These are phyloP conservation scores for Erysimum pusillum DNA, from an alignment of 441 rosid genomes.

Conservation along the genomic window DNA sequence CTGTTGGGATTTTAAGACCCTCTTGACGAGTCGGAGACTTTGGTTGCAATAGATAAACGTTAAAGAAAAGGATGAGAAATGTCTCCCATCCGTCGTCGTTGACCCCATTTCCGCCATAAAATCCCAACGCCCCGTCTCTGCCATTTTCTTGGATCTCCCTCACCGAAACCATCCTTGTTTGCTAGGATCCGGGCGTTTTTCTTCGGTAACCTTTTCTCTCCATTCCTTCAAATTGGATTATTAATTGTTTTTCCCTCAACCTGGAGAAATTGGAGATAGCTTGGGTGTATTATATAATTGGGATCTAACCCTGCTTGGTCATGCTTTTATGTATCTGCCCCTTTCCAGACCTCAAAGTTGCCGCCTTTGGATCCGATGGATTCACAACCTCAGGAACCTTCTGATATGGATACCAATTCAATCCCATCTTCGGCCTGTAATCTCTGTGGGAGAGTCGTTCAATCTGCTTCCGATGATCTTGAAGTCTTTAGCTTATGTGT, in stretches of 20 bases:
- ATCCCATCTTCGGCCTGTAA: constrained; percentile 59
- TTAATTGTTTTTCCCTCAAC: too few species aligned
- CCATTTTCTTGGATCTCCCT: constrained; percentile 27
- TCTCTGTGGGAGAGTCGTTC: constrained; percentile 64
- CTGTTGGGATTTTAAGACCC: constrained; percentile 1
- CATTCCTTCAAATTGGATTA: not conserved
- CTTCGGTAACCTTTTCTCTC: constrained; percentile 2
- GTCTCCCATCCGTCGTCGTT: constrained; percentile 28
- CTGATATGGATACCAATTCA: constrained; percentile 42
- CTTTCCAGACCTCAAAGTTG: constrained; percentile 32
- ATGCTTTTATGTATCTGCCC: constrained; percentile 26
- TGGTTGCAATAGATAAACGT: not conserved
- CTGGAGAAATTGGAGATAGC: constrained; percentile 19
- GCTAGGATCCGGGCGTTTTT: constrained; percentile 21
- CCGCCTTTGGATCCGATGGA: constrained; percentile 58
- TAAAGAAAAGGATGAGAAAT: not conserved
- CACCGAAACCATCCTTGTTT: constrained; percentile 2
- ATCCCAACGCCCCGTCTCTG: constrained; percentile 1
- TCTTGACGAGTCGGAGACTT: constrained; percentile 16
- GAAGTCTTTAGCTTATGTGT: constrained; percentile 69
- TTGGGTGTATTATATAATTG: not conserved
- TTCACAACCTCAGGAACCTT: constrained; percentile 36
- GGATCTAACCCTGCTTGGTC: constrained; percentile 16
- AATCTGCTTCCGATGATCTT: constrained; percentile 55
- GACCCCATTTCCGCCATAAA: constrained; percentile 31